These are phyloP conservation scores for Aspergillus intermedius DNA, from an alignment of 2,329 filamentous ascomycete genomes.

Conservation along the genomic window DNA sequence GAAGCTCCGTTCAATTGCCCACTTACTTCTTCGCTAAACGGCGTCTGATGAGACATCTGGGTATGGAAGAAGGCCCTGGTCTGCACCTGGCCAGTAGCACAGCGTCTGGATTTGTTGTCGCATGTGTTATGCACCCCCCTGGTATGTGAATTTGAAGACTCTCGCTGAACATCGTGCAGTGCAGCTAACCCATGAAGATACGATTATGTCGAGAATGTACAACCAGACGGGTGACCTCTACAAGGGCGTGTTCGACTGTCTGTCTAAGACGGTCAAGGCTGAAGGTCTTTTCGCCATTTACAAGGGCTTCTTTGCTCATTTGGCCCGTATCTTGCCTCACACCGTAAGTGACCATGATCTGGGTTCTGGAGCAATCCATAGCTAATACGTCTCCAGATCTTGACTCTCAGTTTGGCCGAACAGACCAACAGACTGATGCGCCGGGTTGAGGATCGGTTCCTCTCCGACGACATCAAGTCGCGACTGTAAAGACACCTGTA, in stretches of 20 bases:
- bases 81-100: conserved; percentile 85
- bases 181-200: conserved; percentile 52
- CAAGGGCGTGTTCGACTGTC: conserved; percentile 82
- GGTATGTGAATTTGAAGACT: conserved; percentile 46
- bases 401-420: conserved; percentile 88
- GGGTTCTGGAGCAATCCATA: neutral
- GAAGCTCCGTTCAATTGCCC: conserved; percentile 89
- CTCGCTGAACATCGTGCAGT: neutral
- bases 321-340: conserved; percentile 89
- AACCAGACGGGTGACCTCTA: conserved; percentile 99
- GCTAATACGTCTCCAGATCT: conserved; percentile 49
- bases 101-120: conserved; percentile 89
- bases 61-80: conserved; percentile 83
- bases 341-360: conserved; percentile 49
- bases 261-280: conserved; percentile 82
- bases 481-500: conserved; percentile 36
- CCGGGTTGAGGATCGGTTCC: conserved; percentile 61
- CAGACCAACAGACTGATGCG: conserved; percentile 93
- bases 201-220: conserved; percentile 97
- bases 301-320: conserved; percentile 93
- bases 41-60: conserved; percentile 70
- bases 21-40: conserved; percentile 98
- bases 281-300: conserved; percentile 91
- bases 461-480: conserved; percentile 42
- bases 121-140: conserved; percentile 95